Evolutionary conservation across 441 rosid species (phyloP).

Genomic region (Brassica hybrid): DNA sequence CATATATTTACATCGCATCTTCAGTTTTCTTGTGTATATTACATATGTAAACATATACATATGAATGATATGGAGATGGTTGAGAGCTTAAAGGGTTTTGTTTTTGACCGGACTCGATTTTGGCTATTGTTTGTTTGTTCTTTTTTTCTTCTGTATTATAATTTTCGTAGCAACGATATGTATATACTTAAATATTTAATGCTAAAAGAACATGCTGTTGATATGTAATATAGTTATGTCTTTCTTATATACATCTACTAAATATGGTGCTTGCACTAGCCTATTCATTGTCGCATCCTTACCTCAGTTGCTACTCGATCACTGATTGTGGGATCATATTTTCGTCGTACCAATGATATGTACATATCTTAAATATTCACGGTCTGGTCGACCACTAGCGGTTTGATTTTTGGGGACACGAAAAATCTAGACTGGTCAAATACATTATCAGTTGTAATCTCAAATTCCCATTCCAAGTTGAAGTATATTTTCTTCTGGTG

Average conservation of each 20-base stretch:
- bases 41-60: slow-evolving; percentile 3
- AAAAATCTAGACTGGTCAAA: background rate
- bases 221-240: background rate
- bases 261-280: background rate
- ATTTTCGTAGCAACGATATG: background rate
- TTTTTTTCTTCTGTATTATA: background rate
- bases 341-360: background rate
- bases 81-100: background rate
- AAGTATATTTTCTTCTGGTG: background rate
- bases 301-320: background rate
- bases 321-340: background rate
- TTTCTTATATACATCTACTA: background rate
- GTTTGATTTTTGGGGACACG: background rate
- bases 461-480: background rate
- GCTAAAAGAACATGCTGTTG: background rate
- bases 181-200: background rate
- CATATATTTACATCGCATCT: background rate
- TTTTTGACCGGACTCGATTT: slow-evolving; percentile 10
- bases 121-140: background rate
- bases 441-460: background rate
- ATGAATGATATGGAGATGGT: slow-evolving; percentile 3
- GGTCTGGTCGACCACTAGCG: background rate
- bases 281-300: background rate
- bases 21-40: slow-evolving; percentile 26
- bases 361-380: background rate